Evolutionary conservation across 1,284 basidiomycete genomes (phyloP), one percentile per base, ranked within the genome.

Genomic region (Chiua sp.): DNA sequence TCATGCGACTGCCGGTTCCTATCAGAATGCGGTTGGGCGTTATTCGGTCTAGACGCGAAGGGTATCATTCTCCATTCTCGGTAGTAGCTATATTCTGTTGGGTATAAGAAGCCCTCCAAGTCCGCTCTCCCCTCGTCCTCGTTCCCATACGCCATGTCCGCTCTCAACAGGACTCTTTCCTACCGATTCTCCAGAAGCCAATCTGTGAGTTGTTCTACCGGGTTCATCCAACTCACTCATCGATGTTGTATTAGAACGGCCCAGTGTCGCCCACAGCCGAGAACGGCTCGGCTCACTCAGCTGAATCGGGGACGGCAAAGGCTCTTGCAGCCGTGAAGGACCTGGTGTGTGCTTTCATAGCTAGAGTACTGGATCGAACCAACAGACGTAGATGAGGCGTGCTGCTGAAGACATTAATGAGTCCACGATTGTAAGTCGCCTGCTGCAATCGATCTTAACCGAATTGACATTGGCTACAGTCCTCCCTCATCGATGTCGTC

Each of bases 401-500:
- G 61, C 64, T 23, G 47, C 56, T 1, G 75, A 76, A 20, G 72
- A 73, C 55, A 58, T 73, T 20, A 75, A 65, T 28, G 72, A 73
- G n/a, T 71, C 72, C 3, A 62, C 47, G 18, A 11, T 73, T 15
- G 72, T 75, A 13, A 57, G 72, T 69, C 5, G 0, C 7, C 2
- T 11, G 0, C 2, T 2, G 18, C 18, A 26, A n/a, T 56, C 51
- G 13, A 26, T 30, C n/a, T n/a, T n/a, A 35, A 23, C 16, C 35
- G 20, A 23, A 47, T 22, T 7, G 1, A 67, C 53, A 18, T 51
- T 8, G 39, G 1, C 33, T 57, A 15, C 53, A 89, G 87, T 70
- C 82, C 13, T 77, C 84, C 7, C 71, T 82, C 4, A 69, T 90
- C 15, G 89, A 92, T 68, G 74, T 79, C 3, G 65, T 91, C 39